Conservation (phyloP, 169 alveolate species). For the Perkinsus chesapeaki region DNA sequence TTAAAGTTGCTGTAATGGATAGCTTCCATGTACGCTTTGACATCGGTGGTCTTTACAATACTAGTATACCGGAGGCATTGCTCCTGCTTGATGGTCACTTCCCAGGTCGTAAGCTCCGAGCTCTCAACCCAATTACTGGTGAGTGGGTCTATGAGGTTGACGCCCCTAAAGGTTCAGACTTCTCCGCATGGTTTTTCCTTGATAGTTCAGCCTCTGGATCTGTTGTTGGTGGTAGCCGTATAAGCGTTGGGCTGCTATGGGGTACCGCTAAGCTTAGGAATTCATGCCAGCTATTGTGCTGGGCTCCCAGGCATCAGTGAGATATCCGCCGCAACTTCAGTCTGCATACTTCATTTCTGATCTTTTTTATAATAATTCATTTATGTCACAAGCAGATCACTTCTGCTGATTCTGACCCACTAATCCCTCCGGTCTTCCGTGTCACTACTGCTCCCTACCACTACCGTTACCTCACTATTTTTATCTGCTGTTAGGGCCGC, state of each 20-base stretch:
- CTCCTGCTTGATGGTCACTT: background rate
- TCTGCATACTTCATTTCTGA: background rate
- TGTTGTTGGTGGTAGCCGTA: background rate
- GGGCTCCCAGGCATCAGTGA: background rate
- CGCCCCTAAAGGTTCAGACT: background rate
- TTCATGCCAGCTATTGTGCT: background rate
- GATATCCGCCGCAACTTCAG: background rate
- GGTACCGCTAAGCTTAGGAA: background rate
- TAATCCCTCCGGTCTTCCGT: background rate
- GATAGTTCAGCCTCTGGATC: background rate
- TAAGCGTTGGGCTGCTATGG: background rate
- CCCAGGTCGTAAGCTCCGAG: background rate
- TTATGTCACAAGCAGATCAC: background rate
- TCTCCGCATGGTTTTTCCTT: background rate
- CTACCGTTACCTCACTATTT: background rate
- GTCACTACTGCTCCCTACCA: background rate
- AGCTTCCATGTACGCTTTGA: background rate
- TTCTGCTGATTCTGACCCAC: background rate
- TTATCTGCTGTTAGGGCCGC: background rate
- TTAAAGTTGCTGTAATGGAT: background rate
- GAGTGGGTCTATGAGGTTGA: background rate
- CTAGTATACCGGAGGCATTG: background rate
- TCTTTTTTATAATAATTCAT: background rate
- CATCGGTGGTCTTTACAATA: background rate
- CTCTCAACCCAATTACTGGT: background rate